Conservation (phyloP, 1,284 basidiomycete genomes). For the Sporisorium sorghi region DNA sequence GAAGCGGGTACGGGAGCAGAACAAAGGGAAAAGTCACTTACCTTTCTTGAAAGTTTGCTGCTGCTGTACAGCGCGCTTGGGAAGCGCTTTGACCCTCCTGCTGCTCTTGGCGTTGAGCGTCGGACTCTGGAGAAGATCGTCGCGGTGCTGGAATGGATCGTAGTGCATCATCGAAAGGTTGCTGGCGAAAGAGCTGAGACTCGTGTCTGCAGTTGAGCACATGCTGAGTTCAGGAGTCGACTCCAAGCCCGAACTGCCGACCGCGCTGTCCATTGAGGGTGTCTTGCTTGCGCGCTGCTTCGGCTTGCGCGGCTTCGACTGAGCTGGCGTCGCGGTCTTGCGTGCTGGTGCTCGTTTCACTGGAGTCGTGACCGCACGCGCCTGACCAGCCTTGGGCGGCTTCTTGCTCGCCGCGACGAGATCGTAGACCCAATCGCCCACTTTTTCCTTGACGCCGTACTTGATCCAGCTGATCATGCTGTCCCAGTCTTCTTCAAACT, state of each 20-base stretch:
- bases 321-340: conserved; percentile 5
- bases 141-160: conserved; percentile 15
- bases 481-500: conserved; percentile 46
- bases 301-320: conserved; percentile 14
- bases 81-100: conserved; percentile 33
- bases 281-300: conserved; percentile 23
- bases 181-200: conserved; percentile 24
- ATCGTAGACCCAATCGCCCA: conserved; percentile 56
- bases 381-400: conserved; percentile 7
- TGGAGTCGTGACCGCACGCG: conserved; percentile 26
- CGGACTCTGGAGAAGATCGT: conserved; percentile 20
- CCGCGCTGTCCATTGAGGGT: conserved; percentile 12
- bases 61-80: conserved; percentile 21
- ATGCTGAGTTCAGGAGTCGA: conserved; percentile 42
- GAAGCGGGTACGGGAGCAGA: neutral
- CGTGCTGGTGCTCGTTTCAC: conserved; percentile 28
- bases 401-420: conserved; percentile 42
- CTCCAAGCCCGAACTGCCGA: conserved; percentile 1
- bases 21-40: conserved; percentile 5
- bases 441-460: conserved; percentile 55
- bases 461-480: conserved; percentile 53
- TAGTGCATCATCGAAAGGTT: conserved; percentile 24
- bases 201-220: conserved; percentile 39
- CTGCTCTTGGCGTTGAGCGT: conserved; percentile 18
- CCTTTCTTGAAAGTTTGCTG: conserved; percentile 11